Conservation (phyloP, 1,284 basidiomycete species). For the Grifola frondosa region DNA sequence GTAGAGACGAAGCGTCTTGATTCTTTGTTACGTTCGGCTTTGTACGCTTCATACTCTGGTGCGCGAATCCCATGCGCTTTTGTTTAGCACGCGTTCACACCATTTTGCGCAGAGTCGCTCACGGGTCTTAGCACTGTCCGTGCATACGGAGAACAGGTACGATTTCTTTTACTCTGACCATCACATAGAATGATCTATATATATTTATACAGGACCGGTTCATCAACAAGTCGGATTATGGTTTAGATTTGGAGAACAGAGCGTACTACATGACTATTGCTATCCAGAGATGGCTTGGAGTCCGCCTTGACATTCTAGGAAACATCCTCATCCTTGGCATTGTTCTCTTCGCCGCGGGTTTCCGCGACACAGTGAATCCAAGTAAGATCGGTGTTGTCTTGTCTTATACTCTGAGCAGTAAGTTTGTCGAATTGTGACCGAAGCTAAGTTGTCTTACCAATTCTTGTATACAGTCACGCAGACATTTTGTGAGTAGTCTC, state of each 20-base stretch:
- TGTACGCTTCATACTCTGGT: conserved; percentile 59
- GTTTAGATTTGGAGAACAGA: conserved; percentile 63
- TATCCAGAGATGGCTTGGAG: conserved; percentile 61
- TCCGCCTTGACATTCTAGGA: conserved; percentile 67
- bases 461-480: conserved; percentile 49
- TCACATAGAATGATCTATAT: not conserved
- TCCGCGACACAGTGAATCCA: conserved; percentile 47
- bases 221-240: conserved; percentile 43
- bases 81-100: conserved; percentile 38
- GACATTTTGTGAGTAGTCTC: conserved; percentile 46
- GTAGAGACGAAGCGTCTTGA: conserved; percentile 72
- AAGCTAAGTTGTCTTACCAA: not conserved
- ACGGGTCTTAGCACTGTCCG: conserved; percentile 65
- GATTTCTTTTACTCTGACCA: not conserved
- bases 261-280: conserved; percentile 79
- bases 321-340: conserved; percentile 75
- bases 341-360: conserved; percentile 63
- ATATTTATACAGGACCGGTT: conserved; percentile 37
- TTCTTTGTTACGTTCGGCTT: conserved; percentile 61
- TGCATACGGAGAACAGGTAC: conserved; percentile 51
- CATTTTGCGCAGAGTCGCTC: conserved; percentile 52
- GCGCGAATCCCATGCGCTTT: not conserved
- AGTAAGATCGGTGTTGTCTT: conserved; percentile 62
- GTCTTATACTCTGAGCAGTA: conserved; percentile 61
- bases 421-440: conserved; percentile 26